Percentiles rank a stretch among this genome's conserved stretches.
These are phyloP conservation scores for Blastobotrys peoriensis DNA, from an alignment of 805 yeast species.

Conservation along the genomic window DNA sequence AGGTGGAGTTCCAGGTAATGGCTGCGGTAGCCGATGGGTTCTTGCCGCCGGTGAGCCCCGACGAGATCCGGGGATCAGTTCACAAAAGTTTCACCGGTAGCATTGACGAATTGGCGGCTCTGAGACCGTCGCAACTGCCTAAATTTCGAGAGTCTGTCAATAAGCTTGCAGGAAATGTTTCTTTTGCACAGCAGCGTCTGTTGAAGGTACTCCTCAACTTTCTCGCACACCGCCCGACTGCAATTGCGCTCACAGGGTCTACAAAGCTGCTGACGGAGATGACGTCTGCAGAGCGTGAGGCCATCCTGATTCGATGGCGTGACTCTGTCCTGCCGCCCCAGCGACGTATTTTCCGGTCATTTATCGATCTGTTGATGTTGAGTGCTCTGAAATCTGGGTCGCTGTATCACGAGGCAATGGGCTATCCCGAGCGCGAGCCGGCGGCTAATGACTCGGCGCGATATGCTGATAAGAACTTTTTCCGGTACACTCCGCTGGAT, in stretches of 20 bases:
- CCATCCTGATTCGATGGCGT: constrained; percentile 36
- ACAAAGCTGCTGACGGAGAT: constrained; percentile 22
- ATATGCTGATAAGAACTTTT: constrained; percentile 27
- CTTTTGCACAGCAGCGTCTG: constrained; percentile 4
- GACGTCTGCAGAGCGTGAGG: constrained; percentile 28
- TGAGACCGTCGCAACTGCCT: constrained; percentile 10
- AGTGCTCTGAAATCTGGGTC: constrained; percentile 31
- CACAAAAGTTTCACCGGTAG: constrained; percentile 5
- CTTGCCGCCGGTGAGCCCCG: constrained; percentile 15
- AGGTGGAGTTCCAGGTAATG: neutral
- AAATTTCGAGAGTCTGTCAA: constrained; percentile 7
- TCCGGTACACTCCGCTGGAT: constrained; percentile 28
- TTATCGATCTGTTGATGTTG: constrained; percentile 26
- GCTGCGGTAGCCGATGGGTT: constrained; percentile 16
- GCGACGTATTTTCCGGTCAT: constrained; percentile 33
- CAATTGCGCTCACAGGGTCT: constrained; percentile 21
- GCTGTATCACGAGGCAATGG: constrained; percentile 34
- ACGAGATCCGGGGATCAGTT: constrained; percentile 7
- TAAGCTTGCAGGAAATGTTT: neutral
- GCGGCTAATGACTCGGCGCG: constrained; percentile 26
- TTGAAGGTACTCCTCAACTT: constrained; percentile 17
- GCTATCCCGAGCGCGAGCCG: constrained; percentile 31
- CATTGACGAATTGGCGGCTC: constrained; percentile 11
- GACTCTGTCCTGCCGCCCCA: constrained; percentile 35
- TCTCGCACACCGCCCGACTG: constrained; percentile 20